Base-by-base conservation (phyloP, 306 rosid species). In the Trifolium fragiferum region DNA sequence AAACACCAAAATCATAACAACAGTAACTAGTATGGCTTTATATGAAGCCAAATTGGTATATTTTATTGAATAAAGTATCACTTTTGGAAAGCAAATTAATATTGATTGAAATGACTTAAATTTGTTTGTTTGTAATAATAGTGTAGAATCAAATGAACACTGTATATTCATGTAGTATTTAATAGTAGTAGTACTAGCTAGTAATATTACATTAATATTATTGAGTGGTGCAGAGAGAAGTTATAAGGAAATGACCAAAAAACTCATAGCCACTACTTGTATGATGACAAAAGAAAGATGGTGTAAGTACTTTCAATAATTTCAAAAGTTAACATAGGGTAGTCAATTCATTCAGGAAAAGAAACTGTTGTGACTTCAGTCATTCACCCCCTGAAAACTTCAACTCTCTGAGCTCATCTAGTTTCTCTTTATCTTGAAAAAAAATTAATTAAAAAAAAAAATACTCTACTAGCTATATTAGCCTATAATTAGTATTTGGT, bases 261-360 rank as follows among this genome's bases (percentile, higher is more conserved):
- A 68, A 53, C 47, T 65, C 40, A 53, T 68, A 71, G 61, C 66
- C 76, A 41, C 73, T 54, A 69, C 73, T 64, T 74, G 70, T 8
- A 76, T 76, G 78, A 77, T 75, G 85, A 81, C 84, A 86, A 78
- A 79, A 76, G 78, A 76, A 41, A 81, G 79, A 74, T 25, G 78
- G 79, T 43, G 15, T 59, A 73, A 58, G 83, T 80, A 83, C 84
- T 82, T 80, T 71, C 80, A 86, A 83, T 81, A 32, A 86, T 83
- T 78, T 78, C 65, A 79, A 81, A 81, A 79, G 84, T 72, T 62
- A 38, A 77, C 75, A 55, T 51, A 58, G 88, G 81, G 79, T 76
- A 60, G 88, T 84, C 90, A 82, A 59, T 82, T 87, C 90, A 79
- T 27, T 78, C 85, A 79, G 86, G 84, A 76, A 84, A 81, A 79